Conservation (phyloP, 345 rosid species). For the Corymbia maculata region DNA sequence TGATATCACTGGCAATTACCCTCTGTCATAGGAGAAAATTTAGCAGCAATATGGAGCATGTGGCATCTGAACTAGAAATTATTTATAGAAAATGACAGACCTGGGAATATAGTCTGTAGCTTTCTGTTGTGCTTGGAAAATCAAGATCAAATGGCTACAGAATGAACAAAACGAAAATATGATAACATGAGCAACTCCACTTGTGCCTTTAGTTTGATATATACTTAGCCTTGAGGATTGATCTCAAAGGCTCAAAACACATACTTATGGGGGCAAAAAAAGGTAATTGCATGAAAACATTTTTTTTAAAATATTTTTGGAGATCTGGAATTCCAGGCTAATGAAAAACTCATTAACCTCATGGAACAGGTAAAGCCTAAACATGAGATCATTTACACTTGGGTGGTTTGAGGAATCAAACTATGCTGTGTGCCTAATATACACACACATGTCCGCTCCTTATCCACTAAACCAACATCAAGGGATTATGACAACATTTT, state of each 20-base stretch:
- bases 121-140: constrained; percentile 81
- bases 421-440: not conserved
- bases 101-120: constrained; percentile 89
- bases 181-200: not conserved
- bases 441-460: not conserved
- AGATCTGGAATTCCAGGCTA: not conserved
- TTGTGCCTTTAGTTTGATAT: not conserved
- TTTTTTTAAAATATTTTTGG: not conserved
- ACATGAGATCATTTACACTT: not conserved
- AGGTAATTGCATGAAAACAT: not conserved
- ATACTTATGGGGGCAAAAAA: not conserved
- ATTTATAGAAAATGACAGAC: constrained; percentile 24
- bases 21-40: constrained; percentile 42
- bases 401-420: not conserved
- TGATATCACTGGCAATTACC: constrained; percentile 91
- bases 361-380: not conserved
- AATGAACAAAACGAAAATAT: not conserved
- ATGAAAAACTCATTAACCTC: not conserved
- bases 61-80: not conserved
- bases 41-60: constrained; percentile 1
- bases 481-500: not conserved
- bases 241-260: not conserved
- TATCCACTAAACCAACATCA: not conserved
- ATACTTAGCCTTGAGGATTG: not conserved
- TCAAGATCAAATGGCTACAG: constrained; percentile 28